Percentiles rank a stretch among this genome's conserved stretches.
phyloP scores from a whole-genome alignment of 257 asterid species.

The Primulina tabacum region DNA sequence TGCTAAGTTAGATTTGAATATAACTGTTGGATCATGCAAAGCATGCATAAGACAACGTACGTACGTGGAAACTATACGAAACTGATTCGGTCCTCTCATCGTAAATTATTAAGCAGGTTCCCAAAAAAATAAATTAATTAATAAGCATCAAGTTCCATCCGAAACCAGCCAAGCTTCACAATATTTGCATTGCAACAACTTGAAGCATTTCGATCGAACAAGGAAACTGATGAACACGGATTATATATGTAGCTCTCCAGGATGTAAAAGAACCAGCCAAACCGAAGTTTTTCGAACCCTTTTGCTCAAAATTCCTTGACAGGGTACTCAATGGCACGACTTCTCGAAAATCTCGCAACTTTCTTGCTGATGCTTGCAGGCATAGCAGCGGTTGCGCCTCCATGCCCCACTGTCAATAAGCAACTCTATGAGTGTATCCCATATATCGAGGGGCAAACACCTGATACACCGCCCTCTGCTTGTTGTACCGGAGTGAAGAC shows the following conservation, averaged over 20 bases:
- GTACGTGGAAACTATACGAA: not conserved
- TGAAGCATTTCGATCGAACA: not conserved
- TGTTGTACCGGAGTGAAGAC: constrained; percentile 11
- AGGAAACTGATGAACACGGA: not conserved
- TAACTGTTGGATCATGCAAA: no score
- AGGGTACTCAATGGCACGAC: not conserved
- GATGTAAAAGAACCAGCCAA: no score
- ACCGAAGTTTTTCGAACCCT: not conserved
- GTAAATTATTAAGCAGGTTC: not conserved
- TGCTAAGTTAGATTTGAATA: not conserved
- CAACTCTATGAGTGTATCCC: not conserved
- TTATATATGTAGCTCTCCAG: not conserved
- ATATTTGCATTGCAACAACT: not conserved
- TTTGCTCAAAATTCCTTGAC: not conserved
- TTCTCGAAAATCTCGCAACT: not conserved
- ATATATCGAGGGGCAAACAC: not conserved
- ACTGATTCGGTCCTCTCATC: not conserved
- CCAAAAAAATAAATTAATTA: no score
- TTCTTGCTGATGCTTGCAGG: not conserved
- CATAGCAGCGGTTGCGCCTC: not conserved
- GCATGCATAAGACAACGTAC: no score
- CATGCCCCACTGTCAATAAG: not conserved
- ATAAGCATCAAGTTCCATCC: not conserved
- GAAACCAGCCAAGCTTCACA: not conserved
- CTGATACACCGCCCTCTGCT: not conserved